Base-by-base conservation (phyloP, 768 basidiomycete species). In the Pisolithus marmoratus region DNA sequence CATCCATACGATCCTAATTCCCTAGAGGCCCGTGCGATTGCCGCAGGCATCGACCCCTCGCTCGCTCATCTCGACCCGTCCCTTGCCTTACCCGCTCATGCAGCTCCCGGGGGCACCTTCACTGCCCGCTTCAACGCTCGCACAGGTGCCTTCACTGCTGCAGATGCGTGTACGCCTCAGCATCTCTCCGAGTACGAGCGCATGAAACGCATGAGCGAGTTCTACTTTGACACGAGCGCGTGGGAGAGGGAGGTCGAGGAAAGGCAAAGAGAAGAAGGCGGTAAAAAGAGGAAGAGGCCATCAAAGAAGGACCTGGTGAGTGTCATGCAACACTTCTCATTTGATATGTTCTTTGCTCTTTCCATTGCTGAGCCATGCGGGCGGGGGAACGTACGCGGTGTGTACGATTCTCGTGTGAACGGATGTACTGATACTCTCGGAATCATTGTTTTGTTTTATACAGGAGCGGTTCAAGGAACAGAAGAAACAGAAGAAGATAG, bases 401-500 rank as follows among this genome's bases (percentile, higher is more conserved):
- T 46, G 46, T 46, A 46, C 34, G 27, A 34, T 31, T 34, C n/a
- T 46, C 8, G 31, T 34, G 29, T 51, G 63, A 36, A 58, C 58
- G 61, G 63, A 63, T 49, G 51, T 59, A 58, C 63, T 64, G 57
- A 64, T 54, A 48, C 19, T 52, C 52, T 43, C 40, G 53, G 44
- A 26, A 24, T 52, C 26, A 24, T 24, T n/a, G 12, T 37, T 22
- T n/a, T 45, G n/a, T 54, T 34, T 54, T 58, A 53, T 55, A 43
- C 65, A 90, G 89, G 87, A 91, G 58, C 82, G 87, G 38, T 91
- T 86, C 67, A 88, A 85, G 63, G 87, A 90, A 63, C 84, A 88
- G 72, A 92, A 91, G 67, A 77, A 70, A 57, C 69, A 74, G 62
- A 91, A 91, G 74, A 92, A 91, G 71, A 82, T 90, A 8, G 87